Conservation (phyloP, 768 basidiomycete genomes). For the Tylopilus plumbeoviolaceoides region DNA sequence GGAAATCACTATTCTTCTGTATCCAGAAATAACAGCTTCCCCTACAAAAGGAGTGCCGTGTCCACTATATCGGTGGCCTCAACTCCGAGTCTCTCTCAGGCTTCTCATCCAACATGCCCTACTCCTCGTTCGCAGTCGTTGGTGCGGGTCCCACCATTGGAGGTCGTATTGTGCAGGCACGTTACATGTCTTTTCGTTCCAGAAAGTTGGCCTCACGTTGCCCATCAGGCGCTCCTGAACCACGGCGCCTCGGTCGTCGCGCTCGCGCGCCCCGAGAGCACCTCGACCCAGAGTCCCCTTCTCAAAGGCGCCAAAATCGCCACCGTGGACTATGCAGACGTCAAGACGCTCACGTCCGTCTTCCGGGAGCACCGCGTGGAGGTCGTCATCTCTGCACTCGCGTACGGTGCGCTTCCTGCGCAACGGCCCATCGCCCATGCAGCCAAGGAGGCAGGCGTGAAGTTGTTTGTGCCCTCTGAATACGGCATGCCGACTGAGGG, state of each 20-base stretch:
- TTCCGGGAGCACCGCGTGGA: constrained; percentile 31
- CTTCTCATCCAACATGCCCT: constrained; percentile 10
- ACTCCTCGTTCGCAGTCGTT: constrained; percentile 5
- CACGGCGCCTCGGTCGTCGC: constrained; percentile 25
- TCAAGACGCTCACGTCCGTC: constrained; percentile 21
- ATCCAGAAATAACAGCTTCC: not conserved
- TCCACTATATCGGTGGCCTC: not conserved
- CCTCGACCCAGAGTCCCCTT: constrained; percentile 13
- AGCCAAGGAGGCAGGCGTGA: constrained; percentile 34
- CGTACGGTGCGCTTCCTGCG: constrained; percentile 22
- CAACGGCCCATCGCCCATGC: constrained; percentile 33
- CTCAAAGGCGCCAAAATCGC: constrained; percentile 26
- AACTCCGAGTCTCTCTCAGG: not conserved
- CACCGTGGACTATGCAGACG: constrained; percentile 27
- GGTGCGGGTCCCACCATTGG: constrained; percentile 21
- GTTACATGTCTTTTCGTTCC: not conserved
- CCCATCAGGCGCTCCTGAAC: constrained; percentile 19
- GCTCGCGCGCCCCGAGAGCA: constrained; percentile 23
- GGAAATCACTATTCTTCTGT: not conserved
- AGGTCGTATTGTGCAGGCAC: constrained; percentile 28
- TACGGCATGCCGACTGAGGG: constrained; percentile 35
- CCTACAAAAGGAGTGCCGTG: not conserved
- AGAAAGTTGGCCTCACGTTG: not conserved
- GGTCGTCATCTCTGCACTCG: constrained; percentile 34
- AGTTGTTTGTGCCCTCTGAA: constrained; percentile 38